Evolutionary conservation across 2,329 filamentous ascomycete species (phyloP), one percentile per base, ranked within the genome.

Genomic region (Orbilia brochopaga): DNA sequence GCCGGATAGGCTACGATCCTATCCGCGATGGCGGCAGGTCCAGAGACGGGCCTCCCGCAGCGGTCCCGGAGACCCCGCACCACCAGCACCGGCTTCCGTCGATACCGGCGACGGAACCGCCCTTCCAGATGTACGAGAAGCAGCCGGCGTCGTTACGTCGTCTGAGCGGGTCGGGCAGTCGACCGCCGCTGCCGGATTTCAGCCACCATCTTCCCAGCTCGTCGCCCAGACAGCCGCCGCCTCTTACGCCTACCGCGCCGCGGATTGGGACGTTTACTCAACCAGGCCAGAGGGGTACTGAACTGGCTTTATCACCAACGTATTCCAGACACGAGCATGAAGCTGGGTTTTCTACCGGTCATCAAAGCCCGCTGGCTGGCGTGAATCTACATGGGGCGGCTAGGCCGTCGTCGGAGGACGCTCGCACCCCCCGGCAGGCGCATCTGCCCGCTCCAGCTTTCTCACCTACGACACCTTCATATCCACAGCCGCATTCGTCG

Each of bases 81-180:
- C 48, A 53, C 19, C 58, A 54, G 37, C 59, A 67, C 17, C 23
- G 66, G 27, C 63, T 64, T 27, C 59, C 59, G 1, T 59, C 59
- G 35, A 59, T 64, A 32, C 66, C 58, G n/a, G 52, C 66, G 10
- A 56, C 66, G 19, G 66, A 70, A 10, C 21, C 66, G 8, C 53
- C 46, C 11, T 70, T 64, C 56, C 66, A 54, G 32, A 46, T 70
- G 23, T 70, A 70, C 23, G 66, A 70, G 54, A 64, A 64, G 37
- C 59, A 59, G 6, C 58, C 65, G 4, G 53, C 53, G 15, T 63
- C 59, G 21, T 27, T 70, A 27, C 54, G 66, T 11, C 66, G 66
- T n/a, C 8, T 64, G 37, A 70, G 66, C 17, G 66, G 54, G 15
- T 70, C 66, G 23, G 50, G 66, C 1, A 24, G 44, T 19, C 59